Conservation (phyloP, 2,329 filamentous ascomycete genomes). For the Chrysoporthe cubensis region DNA sequence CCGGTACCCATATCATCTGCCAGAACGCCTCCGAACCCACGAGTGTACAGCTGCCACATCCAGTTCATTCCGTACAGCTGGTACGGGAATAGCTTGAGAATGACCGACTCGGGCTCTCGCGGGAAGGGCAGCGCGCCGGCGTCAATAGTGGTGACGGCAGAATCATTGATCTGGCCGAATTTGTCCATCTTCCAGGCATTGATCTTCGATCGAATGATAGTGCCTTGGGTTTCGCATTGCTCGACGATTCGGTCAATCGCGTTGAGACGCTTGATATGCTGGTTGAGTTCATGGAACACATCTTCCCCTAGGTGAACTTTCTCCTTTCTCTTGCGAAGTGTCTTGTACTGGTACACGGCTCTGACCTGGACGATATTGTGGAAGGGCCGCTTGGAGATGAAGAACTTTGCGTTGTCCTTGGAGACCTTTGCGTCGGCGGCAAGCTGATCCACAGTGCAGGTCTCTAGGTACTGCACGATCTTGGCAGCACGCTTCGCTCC, state of each 20-base stretch:
- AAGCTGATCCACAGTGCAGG: slow-evolving; percentile 73
- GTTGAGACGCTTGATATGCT: slow-evolving; percentile 79
- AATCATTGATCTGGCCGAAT: slow-evolving; percentile 45
- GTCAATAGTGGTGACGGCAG: slow-evolving; percentile 38
- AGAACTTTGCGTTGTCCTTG: slow-evolving; percentile 67
- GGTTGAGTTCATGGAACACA: slow-evolving; percentile 57
- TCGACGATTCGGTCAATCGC: slow-evolving; percentile 83
- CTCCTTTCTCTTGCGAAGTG: slow-evolving; percentile 47
- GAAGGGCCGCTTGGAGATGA: slow-evolving; percentile 80
- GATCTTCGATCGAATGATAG: slow-evolving; percentile 52
- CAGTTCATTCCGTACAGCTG: slow-evolving; percentile 95
- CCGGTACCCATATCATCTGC: slow-evolving; percentile 97
- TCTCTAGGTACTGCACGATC: slow-evolving; percentile 83
- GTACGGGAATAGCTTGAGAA: slow-evolving; percentile 84
- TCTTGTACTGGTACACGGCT: slow-evolving; percentile 55
- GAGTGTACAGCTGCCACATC: slow-evolving; percentile 81
- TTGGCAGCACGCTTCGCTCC: slow-evolving; percentile 42
- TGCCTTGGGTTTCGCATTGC: slow-evolving; percentile 74
- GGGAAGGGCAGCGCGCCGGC: slow-evolving; percentile 50
- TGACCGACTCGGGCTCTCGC: slow-evolving; percentile 77
- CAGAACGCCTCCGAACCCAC: slow-evolving; percentile 83
- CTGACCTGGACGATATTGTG: slow-evolving; percentile 64
- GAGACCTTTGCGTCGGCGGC: slow-evolving; percentile 80
- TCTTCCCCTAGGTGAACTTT: slow-evolving; percentile 56
- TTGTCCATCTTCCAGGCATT: slow-evolving; percentile 54